phyloP scores from a whole-genome alignment of 768 basidiomycete genomes.

The Collybia sp. region DNA sequence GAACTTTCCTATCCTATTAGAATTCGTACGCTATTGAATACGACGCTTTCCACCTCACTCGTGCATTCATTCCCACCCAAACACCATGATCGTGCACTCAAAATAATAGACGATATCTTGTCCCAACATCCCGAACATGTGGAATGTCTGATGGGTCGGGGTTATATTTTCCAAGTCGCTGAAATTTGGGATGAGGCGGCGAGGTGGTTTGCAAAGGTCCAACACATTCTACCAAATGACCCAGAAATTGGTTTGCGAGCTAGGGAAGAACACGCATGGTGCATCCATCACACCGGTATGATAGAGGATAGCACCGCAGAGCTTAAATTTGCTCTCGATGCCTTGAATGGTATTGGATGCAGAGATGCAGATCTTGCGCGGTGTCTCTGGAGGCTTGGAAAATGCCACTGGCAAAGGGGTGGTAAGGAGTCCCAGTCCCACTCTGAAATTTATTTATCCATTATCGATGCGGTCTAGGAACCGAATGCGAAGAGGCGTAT shows the following conservation, averaged over 20 bases:
- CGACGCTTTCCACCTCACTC: conserved; percentile 67
- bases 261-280: conserved; percentile 85
- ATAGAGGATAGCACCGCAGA: conserved; percentile 39
- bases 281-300: conserved; percentile 50
- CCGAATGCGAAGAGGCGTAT: conserved; percentile 62
- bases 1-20: conserved; percentile 30
- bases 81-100: conserved; percentile 75
- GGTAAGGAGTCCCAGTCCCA: conserved; percentile 36
- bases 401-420: conserved; percentile 65
- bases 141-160: conserved; percentile 67
- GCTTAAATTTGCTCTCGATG: conserved; percentile 43
- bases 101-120: conserved; percentile 72
- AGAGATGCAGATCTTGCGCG: conserved; percentile 62
- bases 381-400: conserved; percentile 83
- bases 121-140: conserved; percentile 55
- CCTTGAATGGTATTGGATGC: conserved; percentile 40
- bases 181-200: conserved; percentile 68
- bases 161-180: conserved; percentile 62
- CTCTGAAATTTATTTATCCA: conserved; percentile 4
- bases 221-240: conserved; percentile 40
- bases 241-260: conserved; percentile 52
- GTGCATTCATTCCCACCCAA: conserved; percentile 88
- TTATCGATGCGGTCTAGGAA: conserved; percentile 24
- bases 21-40: conserved; percentile 62
- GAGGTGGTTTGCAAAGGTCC: conserved; percentile 54